These are phyloP conservation scores for Vitis cinerea DNA, from an alignment of 164 flowering plant species.

Conservation along the genomic window DNA sequence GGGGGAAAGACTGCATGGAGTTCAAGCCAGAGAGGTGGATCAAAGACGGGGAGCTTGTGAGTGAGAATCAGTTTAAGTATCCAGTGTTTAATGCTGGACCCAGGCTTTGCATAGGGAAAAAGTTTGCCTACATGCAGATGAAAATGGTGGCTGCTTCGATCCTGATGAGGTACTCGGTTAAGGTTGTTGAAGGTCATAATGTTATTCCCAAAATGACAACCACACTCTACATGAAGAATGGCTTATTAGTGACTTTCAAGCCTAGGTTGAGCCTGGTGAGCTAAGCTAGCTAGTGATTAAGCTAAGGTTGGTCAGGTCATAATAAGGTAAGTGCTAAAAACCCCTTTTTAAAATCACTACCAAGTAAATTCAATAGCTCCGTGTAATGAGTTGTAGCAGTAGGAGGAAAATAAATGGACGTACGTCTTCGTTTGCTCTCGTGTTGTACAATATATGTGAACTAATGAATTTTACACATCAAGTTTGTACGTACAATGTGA, in stretches of 20 bases:
- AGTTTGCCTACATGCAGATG: slow-evolving; percentile 70
- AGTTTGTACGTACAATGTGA: too few relatives aligned
- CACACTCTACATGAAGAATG: slow-evolving; percentile 12
- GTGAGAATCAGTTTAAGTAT: slow-evolving; percentile 47
- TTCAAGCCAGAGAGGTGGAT: slow-evolving; percentile 71
- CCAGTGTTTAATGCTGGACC: slow-evolving; percentile 61
- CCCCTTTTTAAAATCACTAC: too few relatives aligned
- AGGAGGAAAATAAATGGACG: too few relatives aligned
- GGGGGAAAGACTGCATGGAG: slow-evolving; percentile 65
- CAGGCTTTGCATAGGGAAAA: slow-evolving; percentile 59
- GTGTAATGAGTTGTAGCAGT: too few relatives aligned
- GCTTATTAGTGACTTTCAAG: slow-evolving; percentile 4
- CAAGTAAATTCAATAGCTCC: too few relatives aligned
- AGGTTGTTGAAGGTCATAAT: background rate
- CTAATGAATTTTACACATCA: too few relatives aligned
- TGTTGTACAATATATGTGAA: too few relatives aligned
- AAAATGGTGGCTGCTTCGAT: too few relatives aligned
- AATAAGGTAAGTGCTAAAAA: too few relatives aligned
- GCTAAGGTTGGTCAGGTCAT: too few relatives aligned
- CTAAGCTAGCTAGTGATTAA: too few relatives aligned
- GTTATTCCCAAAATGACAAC: slow-evolving; percentile 11
- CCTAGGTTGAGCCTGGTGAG: background rate
- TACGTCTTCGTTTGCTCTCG: too few relatives aligned
- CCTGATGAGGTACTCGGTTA: background rate
- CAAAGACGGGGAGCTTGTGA: slow-evolving; percentile 38